Evolutionary conservation across 78 protist species (phyloP).

Genomic region (Dictyostelium intermedium): DNA sequence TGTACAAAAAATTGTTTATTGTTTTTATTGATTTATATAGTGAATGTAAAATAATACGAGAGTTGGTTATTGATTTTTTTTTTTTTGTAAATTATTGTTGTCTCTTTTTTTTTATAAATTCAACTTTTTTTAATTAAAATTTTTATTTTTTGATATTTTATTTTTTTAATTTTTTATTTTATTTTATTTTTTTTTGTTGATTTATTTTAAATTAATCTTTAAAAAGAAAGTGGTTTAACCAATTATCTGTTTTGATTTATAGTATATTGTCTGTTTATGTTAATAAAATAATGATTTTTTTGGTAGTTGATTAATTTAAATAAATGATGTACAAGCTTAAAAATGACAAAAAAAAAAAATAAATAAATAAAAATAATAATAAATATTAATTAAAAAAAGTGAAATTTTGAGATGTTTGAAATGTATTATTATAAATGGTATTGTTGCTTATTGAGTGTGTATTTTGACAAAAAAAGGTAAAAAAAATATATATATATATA

Average conservation of each 20-base stretch:
- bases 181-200: background rate
- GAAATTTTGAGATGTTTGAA: background rate
- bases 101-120: background rate
- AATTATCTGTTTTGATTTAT: background rate
- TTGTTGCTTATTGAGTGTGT: background rate
- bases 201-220: background rate
- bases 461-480: background rate
- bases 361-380: too few relatives aligned
- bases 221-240: background rate
- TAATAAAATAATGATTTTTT: background rate
- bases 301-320: background rate
- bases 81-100: background rate
- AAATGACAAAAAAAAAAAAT: background rate
- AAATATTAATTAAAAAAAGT: background rate
- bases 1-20: background rate
- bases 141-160: background rate
- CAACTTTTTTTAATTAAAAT: background rate
- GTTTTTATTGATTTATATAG: background rate
- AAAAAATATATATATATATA: too few relatives aligned
- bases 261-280: background rate
- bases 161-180: background rate
- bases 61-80: background rate
- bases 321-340: background rate
- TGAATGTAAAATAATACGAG: background rate
- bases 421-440: background rate